Base-by-base conservation (phyloP, 2,329 filamentous ascomycete species). In the Paecilomyces fulvus region DNA sequence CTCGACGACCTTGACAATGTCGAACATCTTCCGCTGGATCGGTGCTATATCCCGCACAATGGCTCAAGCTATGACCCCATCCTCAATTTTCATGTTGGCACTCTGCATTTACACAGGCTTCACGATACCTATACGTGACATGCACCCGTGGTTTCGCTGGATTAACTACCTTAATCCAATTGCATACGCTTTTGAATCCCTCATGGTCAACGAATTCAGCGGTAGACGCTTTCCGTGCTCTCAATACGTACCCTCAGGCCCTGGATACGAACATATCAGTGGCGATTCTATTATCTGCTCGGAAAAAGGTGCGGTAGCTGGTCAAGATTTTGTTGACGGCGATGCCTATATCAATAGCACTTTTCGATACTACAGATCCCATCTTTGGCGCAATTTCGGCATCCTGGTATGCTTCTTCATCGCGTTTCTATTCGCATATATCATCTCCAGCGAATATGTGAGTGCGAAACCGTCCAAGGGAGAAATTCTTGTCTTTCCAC, bases 121-220 rank as follows among this genome's bases (percentile, higher is more conserved):
- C 60, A 71, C 71, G 1, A 72, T 78, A 9, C 75, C 75, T 1
- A 69, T 68, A 0, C 64, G 64, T 11, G 66, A 92, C 72, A 94
- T 90, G 87, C 80, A 87, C 6, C 82, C 77, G 1, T 95, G 90
- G 89, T 88, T 87, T 64, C 80, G 85, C 58, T 95, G 90, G 90
- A 83, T 95, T 59, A 88, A 87, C 68, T 92, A 90, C 68, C 76
- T 94, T 43, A 86, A 95, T 59, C 89, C 89, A 1, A 80, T 95
- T 10, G 84, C 83, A 1, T 95, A 95, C 61, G 84, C 84, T 0
- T 95, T 95, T 65, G 90, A 95, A 69, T 78, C 84, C 0, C 78
- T 95, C 25, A 87, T 92, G 80, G 81, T 89, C 60, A 95, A 95
- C 72, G 91, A 96, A 71, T 95, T 95, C 64, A 72, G 84, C 63